Base-by-base conservation (phyloP, 192 early-diverging fungal species). In the Entomortierella chlamydospora region DNA sequence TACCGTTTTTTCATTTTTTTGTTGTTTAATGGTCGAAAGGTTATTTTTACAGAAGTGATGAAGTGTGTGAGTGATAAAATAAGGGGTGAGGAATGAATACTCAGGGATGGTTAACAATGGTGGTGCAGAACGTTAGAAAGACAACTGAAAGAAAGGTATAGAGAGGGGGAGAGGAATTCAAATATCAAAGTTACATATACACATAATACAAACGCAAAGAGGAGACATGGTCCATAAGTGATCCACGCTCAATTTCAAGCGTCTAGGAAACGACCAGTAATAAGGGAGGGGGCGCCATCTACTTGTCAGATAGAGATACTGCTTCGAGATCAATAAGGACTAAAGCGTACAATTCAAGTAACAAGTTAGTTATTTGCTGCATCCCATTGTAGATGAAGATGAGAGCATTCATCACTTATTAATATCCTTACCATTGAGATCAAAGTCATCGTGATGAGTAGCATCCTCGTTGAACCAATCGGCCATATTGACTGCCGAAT, bases 291-390 rank as follows among this genome's bases (percentile, higher is more conserved):
- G 17, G 33, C 18, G 25, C 4, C 33, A 57, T n/a, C 30, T 53
- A 60, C 28, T 61, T 41, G 34, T 70, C 68, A 2, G 28, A 5
- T 12, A 54, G 41, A 2, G 68, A 70, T 13, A 70, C 68, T 12
- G 58, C 58, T 23, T 61, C 68, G 23, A 70, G 58, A 45, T 72
- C 70, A 58, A 72, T 63, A 23, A 64, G 41, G 4, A 49, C 60
- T 64, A 57, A 15, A 8, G 4, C 20, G 45, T 62, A 10, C 6
- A 34, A 62, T 34, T n/a, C 41, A 47, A 47, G 41, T 6, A 45
- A 45, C 23, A 18, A 0, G 25, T 55, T 41, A 0, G 17, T n/a
- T n/a, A n/a, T n/a, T n/a, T n/a, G n/a, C n/a, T n/a, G n/a, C n/a
- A n/a, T n/a, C n/a, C n/a, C n/a, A n/a, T n/a, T n/a, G n/a, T n/a